A percentile compares a stretch with the other conserved stretches of the same genome.
These are phyloP conservation scores for Rhizopogon vinicolor DNA, from an alignment of 768 basidiomycete species.

Conservation along the genomic window DNA sequence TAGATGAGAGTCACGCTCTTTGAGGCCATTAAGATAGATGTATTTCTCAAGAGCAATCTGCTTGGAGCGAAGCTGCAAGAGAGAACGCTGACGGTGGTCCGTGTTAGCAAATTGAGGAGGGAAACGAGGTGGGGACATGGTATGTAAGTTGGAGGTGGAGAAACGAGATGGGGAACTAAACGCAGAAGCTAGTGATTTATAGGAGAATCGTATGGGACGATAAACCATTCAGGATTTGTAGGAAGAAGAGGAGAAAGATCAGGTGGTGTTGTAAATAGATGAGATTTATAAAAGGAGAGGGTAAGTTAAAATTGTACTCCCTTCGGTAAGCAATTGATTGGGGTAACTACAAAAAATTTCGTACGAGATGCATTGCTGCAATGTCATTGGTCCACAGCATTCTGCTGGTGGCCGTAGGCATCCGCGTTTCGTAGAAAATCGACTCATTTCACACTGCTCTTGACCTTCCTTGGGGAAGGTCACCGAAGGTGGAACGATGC, in stretches of 20 bases:
- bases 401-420: neutral
- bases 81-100: slow-evolving; percentile 52
- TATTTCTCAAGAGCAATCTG: slow-evolving; percentile 57
- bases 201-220: neutral
- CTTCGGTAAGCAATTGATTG: no score
- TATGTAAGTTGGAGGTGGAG: slow-evolving; percentile 10
- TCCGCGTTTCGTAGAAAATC: slow-evolving; percentile 1
- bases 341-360: neutral
- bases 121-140: slow-evolving; percentile 28
- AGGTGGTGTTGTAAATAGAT: no score
- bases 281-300: no score
- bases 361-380: neutral
- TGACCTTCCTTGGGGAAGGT: neutral
- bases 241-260: neutral
- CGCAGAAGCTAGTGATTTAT: slow-evolving; percentile 8
- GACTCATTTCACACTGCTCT: slow-evolving; percentile 1
- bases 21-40: slow-evolving; percentile 62
- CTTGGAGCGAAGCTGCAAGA: slow-evolving; percentile 57
- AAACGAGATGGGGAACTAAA: slow-evolving; percentile 10
- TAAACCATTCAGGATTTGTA: slow-evolving; percentile 1
- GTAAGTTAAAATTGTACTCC: no score
- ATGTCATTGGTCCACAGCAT: slow-evolving; percentile 1
- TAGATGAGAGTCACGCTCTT: slow-evolving; percentile 55
- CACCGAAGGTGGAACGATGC: neutral
- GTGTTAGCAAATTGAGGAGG: slow-evolving; percentile 47